phyloP scores from a whole-genome alignment of 306 rosid genomes.

The Pterocarpus macrocarpus region DNA sequence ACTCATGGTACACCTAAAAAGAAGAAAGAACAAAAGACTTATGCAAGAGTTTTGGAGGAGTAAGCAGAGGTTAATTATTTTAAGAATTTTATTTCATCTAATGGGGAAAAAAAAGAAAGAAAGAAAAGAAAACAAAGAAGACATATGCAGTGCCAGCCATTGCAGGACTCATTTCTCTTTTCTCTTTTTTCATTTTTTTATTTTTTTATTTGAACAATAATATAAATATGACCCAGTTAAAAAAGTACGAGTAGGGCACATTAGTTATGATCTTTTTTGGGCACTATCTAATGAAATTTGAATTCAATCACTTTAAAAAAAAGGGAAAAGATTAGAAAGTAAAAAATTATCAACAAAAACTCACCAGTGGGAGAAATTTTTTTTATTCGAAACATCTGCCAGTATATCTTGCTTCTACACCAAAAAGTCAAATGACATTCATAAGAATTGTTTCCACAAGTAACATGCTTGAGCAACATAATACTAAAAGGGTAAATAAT shows the following conservation, averaged over 20 bases:
- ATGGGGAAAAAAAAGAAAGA: too few species aligned
- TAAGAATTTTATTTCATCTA: background rate
- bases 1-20: background rate
- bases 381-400: conserved; percentile 63
- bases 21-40: too few species aligned
- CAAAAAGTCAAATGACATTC: conserved; percentile 36
- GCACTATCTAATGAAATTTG: background rate
- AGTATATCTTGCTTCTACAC: conserved; percentile 43
- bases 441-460: background rate
- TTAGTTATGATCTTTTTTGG: background rate
- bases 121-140: background rate
- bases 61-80: background rate
- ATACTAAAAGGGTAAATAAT: conserved; percentile 2
- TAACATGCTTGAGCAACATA: background rate
- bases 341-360: conserved; percentile 46
- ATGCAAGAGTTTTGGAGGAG: background rate
- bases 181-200: too few species aligned
- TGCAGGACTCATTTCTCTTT: too few species aligned
- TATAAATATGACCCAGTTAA: too few species aligned
- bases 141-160: background rate
- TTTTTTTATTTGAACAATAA: too few species aligned
- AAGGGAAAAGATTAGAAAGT: conserved; percentile 17
- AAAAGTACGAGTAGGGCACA: background rate
- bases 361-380: conserved; percentile 51
- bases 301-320: background rate